Percentiles rank a stretch among this genome's conserved stretches.
phyloP scores from a whole-genome alignment of 164 flowering plant genomes.

The Houttuynia cordata region DNA sequence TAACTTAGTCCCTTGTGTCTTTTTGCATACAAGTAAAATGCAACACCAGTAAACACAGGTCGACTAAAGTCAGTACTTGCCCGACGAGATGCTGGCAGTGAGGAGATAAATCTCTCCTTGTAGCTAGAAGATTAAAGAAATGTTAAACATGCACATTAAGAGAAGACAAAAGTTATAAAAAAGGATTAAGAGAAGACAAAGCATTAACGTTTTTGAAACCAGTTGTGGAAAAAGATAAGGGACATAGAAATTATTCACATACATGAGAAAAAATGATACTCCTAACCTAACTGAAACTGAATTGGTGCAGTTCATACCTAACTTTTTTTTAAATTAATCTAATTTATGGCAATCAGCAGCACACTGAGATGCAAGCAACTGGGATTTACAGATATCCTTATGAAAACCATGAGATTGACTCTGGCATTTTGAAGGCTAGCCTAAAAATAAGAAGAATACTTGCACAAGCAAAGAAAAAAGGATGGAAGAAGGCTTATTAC shows the following conservation, averaged over 20 bases:
- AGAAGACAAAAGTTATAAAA: no score
- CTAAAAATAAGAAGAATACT: no score
- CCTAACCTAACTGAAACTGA: no score
- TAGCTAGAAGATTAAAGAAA: conserved; percentile 31
- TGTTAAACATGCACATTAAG: neutral
- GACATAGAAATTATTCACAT: neutral
- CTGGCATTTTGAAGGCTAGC: neutral
- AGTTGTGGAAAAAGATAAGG: no score
- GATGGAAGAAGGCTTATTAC: conserved; percentile 34
- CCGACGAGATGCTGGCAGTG: conserved; percentile 70
- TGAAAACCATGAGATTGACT: neutral
- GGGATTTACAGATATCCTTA: neutral
- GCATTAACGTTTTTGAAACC: no score
- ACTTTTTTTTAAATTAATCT: no score
- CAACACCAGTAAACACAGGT: conserved; percentile 84
- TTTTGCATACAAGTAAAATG: conserved; percentile 89
- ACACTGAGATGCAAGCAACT: neutral
- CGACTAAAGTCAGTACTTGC: conserved; percentile 68
- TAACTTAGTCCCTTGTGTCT: conserved; percentile 50
- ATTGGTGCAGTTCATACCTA: no score
- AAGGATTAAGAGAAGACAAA: no score
- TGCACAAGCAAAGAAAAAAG: neutral
- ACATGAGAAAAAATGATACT: no score
- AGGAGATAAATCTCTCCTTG: conserved; percentile 65
- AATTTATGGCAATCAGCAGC: neutral